Conservation (phyloP, 164 flowering plant species). For the Magnolia sinica region DNA sequence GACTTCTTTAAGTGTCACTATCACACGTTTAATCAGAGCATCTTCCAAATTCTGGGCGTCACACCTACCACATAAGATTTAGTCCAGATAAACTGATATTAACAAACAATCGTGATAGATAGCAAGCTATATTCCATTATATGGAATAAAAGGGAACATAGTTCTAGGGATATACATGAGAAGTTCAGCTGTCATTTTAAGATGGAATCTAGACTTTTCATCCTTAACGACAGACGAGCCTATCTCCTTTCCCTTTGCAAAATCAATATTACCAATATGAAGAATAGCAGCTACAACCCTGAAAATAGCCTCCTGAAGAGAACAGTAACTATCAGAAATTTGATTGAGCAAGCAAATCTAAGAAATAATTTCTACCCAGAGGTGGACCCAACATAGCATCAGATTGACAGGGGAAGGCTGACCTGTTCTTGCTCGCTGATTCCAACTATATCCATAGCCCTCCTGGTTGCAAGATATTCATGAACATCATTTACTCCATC, state of each 20-base stretch:
- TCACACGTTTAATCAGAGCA: constrained; percentile 86
- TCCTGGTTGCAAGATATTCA: constrained; percentile 90
- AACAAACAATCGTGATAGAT: constrained; percentile 1
- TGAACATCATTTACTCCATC: constrained; percentile 84
- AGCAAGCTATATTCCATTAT: no score
- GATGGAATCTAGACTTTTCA: constrained; percentile 88
- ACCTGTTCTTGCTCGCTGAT: constrained; percentile 96
- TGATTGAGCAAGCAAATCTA: constrained; percentile 4
- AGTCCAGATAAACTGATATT: background rate
- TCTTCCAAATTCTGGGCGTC: constrained; percentile 86
- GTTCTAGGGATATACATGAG: constrained; percentile 47
- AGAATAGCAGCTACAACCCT: constrained; percentile 97
- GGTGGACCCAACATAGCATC: background rate
- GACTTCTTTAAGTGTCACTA: constrained; percentile 97
- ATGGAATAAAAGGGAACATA: background rate
- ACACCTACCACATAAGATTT: constrained; percentile 50
- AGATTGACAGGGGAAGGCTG: constrained; percentile 11
- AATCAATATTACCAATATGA: constrained; percentile 91
- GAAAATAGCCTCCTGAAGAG: constrained; percentile 84
- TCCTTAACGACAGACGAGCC: constrained; percentile 97
- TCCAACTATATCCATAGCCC: constrained; percentile 99
- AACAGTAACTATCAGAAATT: constrained; percentile 15
- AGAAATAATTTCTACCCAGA: background rate
- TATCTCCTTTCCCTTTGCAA: constrained; percentile 85
- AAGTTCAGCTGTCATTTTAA: constrained; percentile 77